phyloP scores from a whole-genome alignment of 352 stramenopile species.

The Pythium apleroticum region DNA sequence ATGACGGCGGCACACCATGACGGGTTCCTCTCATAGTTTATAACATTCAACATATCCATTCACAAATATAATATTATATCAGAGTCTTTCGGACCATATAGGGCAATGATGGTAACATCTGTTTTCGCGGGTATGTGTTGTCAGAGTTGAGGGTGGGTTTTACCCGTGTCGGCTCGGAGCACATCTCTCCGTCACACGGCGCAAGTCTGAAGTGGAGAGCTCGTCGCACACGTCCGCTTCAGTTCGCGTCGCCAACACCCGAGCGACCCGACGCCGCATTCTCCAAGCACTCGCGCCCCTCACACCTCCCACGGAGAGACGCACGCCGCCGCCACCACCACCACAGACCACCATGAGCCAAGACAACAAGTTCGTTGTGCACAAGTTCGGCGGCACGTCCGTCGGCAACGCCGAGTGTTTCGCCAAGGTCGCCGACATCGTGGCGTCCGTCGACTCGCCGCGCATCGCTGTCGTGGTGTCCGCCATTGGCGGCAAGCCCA shows the following conservation, averaged over 20 bases:
- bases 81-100: no score
- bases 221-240: conserved; percentile 1
- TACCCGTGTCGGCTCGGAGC: background rate
- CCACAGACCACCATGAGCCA: conserved; percentile 21
- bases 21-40: conserved; percentile 2
- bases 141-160: conserved; percentile 7
- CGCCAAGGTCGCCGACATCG: conserved; percentile 73
- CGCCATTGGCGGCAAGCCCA: conserved; percentile 96
- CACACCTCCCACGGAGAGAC: background rate
- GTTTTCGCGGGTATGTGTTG: background rate
- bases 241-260: conserved; percentile 8
- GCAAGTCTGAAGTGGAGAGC: conserved; percentile 1
- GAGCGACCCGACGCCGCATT: conserved; percentile 7
- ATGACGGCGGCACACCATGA: background rate
- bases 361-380: conserved; percentile 84
- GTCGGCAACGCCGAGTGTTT: conserved; percentile 94
- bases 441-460: conserved; percentile 43
- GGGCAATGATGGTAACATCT: conserved; percentile 5
- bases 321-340: background rate
- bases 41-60: conserved; percentile 1
- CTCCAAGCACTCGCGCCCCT: conserved; percentile 12
- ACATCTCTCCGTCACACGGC: conserved; percentile 14
- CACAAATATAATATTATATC: background rate
- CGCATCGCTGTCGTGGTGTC: conserved; percentile 90
- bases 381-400: conserved; percentile 98